These are phyloP conservation scores for Brachypodium distachyon DNA, from an alignment of 202 grass and related monocot species.

Conservation along the genomic window DNA sequence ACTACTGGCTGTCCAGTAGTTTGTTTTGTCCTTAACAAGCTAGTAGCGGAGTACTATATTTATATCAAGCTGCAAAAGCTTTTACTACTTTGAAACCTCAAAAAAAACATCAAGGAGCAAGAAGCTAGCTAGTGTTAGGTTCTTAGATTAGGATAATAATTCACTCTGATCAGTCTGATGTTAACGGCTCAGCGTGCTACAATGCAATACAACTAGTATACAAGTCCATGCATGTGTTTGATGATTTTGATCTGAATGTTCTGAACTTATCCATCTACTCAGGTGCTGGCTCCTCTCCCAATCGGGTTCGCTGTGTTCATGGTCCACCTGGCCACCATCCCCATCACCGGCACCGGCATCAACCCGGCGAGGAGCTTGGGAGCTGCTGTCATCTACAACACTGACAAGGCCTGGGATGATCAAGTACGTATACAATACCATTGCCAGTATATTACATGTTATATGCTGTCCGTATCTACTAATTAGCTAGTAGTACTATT, in stretches of 20 bases:
- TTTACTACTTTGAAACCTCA: too few species aligned
- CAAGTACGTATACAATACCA: conserved; percentile 33
- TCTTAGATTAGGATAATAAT: neutral
- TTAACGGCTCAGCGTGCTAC: neutral
- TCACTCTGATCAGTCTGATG: too few species aligned
- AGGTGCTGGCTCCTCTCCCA: conserved; percentile 85
- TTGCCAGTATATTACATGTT: neutral
- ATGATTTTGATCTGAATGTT: neutral
- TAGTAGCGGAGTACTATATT: too few species aligned
- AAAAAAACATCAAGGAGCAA: too few species aligned
- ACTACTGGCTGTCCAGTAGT: too few species aligned
- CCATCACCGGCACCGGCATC: conserved; percentile 87
- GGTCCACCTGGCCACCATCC: conserved; percentile 87
- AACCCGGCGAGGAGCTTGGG: conserved; percentile 85
- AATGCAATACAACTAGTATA: neutral
- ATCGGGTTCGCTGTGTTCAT: conserved; percentile 91
- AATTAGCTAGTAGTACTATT: neutral
- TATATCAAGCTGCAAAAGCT: too few species aligned
- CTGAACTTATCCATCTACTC: neutral
- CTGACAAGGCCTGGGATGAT: conserved; percentile 51
- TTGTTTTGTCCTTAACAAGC: neutral
- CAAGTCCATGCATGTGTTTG: neutral
- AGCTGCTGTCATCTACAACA: conserved; percentile 72
- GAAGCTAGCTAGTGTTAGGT: neutral
- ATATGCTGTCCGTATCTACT: too few species aligned